Base-by-base conservation (phyloP, 306 rosid species). In the Hippophae tibetana region DNA sequence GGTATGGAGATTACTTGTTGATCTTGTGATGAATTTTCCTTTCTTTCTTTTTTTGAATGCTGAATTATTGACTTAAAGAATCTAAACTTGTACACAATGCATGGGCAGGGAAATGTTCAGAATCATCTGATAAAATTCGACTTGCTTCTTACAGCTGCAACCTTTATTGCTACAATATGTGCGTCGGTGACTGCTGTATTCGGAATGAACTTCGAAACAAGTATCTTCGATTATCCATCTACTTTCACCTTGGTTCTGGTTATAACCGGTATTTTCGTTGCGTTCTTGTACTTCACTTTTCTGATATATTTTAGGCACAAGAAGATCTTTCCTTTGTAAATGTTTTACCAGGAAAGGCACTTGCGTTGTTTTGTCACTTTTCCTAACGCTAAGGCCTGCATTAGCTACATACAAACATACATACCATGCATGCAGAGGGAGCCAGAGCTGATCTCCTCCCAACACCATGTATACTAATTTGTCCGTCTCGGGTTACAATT, bases 91-190 rank as follows among this genome's bases (percentile, higher is more conserved):
- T 51, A 47, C 62, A 9, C 60, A 75, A 31, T 70, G 55, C 69
- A 42, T 44, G 65, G 72, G 61, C 89, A 92, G 98, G 96, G 89
- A 42, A 92, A 81, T 70, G 90, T 85, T 74, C 98, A 92, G 81
- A 92, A 92, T 82, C 96, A 73, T 51, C 86, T 92, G 49, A 92
- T 92, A 76, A 86, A 85, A 66, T 87, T 81, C 68, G 86, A 92
- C 86, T 62, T 92, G 81, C 92, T 92, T 65, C 90, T 92, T 44
- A 92, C 89, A 11, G 98, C 96, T 8, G 92, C 98, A 5, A 87
- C 92, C 52, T 81, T 92, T 78, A 67, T 82, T 61, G 93, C 98
- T 55, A 70, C 96, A 42, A 46, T 78, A 63, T 92, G 74, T 74
- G 84, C 98, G 12, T 44, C 93, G 2, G 89, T 92, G 58, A 54